phyloP scores from a whole-genome alignment of 2,329 filamentous ascomycete species.

The Fusarium odoratissimum region DNA sequence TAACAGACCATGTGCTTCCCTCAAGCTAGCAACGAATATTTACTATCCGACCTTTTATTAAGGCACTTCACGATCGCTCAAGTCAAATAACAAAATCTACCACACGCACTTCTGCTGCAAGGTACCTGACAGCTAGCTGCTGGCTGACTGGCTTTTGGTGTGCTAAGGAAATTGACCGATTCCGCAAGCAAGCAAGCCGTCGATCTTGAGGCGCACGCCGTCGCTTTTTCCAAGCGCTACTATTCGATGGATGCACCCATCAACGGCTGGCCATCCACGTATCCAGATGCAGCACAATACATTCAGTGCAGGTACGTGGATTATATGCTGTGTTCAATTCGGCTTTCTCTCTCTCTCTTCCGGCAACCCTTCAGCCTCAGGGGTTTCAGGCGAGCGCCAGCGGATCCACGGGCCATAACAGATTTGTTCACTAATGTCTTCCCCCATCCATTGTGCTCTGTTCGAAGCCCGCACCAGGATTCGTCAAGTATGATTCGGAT shows the following conservation, averaged over 20 bases:
- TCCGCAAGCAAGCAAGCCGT: constrained; percentile 25
- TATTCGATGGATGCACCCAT: constrained; percentile 33
- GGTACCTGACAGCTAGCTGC: constrained; percentile 24
- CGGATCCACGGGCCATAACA: constrained; percentile 23
- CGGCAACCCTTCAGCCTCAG: constrained; percentile 31
- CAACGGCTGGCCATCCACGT: constrained; percentile 13
- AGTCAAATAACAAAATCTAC: neutral
- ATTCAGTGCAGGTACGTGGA: neutral
- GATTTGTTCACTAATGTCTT: constrained; percentile 10
- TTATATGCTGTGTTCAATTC: neutral
- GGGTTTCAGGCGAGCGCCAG: constrained; percentile 33
- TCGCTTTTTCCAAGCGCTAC: constrained; percentile 19
- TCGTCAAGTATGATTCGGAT: constrained; percentile 16
- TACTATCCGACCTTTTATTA: too few relatives aligned
- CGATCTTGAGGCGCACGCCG: constrained; percentile 28
- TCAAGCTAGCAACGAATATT: neutral
- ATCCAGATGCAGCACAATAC: constrained; percentile 9
- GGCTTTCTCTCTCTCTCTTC: neutral
- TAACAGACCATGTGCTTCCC: neutral
- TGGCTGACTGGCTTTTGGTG: neutral
- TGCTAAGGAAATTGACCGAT: constrained; percentile 12
- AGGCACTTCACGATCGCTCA: neutral
- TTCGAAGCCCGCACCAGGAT: neutral
- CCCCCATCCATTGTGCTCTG: constrained; percentile 3
- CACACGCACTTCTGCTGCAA: neutral